Percentiles rank a stretch among this genome's conserved stretches.
Evolutionary conservation across 2,329 filamentous ascomycete species (phyloP).

Genomic region (Fusarium albidum): DNA sequence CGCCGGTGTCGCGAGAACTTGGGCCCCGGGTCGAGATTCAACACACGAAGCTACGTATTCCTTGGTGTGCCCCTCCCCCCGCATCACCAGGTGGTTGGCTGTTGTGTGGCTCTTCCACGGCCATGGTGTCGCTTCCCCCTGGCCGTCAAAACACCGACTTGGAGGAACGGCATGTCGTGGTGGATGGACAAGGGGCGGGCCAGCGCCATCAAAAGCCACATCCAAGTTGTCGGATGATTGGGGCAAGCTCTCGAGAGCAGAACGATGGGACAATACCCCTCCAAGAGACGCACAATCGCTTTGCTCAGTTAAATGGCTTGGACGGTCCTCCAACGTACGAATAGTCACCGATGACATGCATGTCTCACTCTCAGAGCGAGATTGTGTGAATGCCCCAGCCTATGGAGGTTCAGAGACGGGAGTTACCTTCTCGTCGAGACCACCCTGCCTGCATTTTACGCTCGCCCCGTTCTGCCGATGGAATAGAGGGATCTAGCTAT

Average conservation of each 20-base stretch:
- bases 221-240: slow-evolving; percentile 28
- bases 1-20: slow-evolving; percentile 7
- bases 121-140: slow-evolving; percentile 1
- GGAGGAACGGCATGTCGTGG: neutral
- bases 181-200: slow-evolving; percentile 14
- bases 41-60: slow-evolving; percentile 1
- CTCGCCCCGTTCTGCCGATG: neutral
- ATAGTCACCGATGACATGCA: slow-evolving; percentile 14
- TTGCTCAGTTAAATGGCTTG: neutral
- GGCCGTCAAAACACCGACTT: neutral
- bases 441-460: no score
- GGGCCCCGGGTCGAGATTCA: slow-evolving; percentile 9
- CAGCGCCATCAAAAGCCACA: slow-evolving; percentile 30
- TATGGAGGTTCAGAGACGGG: neutral
- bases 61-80: neutral
- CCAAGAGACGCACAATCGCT: neutral
- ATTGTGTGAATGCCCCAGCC: neutral
- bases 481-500: neutral
- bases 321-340: neutral
- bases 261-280: slow-evolving; percentile 9
- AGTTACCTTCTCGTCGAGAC: no score
- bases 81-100: slow-evolving; percentile 11
- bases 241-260: slow-evolving; percentile 19
- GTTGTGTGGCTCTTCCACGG: neutral
- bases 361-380: slow-evolving; percentile 21